phyloP scores from a whole-genome alignment of 805 yeast genomes.

The Schwanniomyces sp. region DNA sequence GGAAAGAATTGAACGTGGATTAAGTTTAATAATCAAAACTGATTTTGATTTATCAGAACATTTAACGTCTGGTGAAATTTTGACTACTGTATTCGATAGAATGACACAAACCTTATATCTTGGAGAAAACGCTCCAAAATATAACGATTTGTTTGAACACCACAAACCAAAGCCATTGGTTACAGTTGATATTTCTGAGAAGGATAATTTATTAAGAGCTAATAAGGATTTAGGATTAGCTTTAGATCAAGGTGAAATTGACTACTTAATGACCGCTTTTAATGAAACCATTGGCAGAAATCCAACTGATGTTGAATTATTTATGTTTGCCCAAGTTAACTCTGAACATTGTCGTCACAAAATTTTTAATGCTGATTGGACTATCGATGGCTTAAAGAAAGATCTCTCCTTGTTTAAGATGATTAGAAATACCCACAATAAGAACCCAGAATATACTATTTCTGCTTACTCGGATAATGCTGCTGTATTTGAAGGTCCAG shows the following conservation, averaged over 20 bases:
- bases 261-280: slow-evolving; percentile 82
- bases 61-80: slow-evolving; percentile 49
- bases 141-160: slow-evolving; percentile 71
- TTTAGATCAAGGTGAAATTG: slow-evolving; percentile 90
- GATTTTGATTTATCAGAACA: slow-evolving; percentile 63
- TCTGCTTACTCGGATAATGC: slow-evolving; percentile 98
- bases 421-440: slow-evolving; percentile 91
- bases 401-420: slow-evolving; percentile 80
- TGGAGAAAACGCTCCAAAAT: slow-evolving; percentile 60
- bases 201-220: slow-evolving; percentile 66
- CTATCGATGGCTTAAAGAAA: slow-evolving; percentile 78
- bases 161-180: slow-evolving; percentile 84
- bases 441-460: slow-evolving; percentile 77
- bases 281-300: slow-evolving; percentile 73
- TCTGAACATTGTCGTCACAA: slow-evolving; percentile 99
- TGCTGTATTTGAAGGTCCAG: slow-evolving; percentile 86
- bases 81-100: slow-evolving; percentile 81
- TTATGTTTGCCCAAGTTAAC: slow-evolving; percentile 99
- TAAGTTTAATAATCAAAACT: slow-evolving; percentile 69
- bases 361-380: slow-evolving; percentile 98
- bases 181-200: slow-evolving; percentile 58
- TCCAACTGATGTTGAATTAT: slow-evolving; percentile 96
- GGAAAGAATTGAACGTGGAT: slow-evolving; percentile 89
- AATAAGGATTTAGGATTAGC: slow-evolving; percentile 89
- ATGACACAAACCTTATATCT: slow-evolving; percentile 81